Percentiles rank a stretch among this genome's conserved stretches.
Conservation (phyloP, 257 asterid species). For the Pogostemon cablin region DNA sequence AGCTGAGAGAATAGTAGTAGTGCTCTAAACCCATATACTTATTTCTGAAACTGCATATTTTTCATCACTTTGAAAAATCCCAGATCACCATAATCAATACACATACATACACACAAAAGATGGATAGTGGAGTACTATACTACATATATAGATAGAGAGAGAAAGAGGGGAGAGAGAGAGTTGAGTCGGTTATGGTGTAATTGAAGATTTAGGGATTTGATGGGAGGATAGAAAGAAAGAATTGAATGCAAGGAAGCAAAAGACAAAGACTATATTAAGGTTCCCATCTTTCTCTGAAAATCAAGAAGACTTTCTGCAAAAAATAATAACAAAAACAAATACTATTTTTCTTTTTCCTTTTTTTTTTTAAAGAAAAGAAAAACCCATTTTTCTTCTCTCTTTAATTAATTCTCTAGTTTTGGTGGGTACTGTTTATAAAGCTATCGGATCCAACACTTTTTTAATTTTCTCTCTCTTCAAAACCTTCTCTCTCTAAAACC, state of each 20-base stretch:
- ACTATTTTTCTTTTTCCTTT: neutral
- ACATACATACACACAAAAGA: conserved; percentile 7
- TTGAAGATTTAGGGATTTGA: conserved; percentile 19
- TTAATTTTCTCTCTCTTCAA: conserved; percentile 28
- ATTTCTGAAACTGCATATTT: conserved; percentile 16
- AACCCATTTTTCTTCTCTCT: neutral
- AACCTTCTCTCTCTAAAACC: conserved; percentile 33
- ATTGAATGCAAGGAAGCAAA: conserved; percentile 51
- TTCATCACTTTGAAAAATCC: conserved; percentile 23
- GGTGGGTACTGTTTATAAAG: conserved; percentile 39
- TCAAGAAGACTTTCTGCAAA: conserved; percentile 43
- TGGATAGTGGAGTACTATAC: neutral
- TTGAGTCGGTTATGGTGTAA: conserved; percentile 48
- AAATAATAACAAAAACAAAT: neutral
- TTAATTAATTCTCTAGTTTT: neutral
- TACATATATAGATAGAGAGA: conserved; percentile 4
- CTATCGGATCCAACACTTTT: conserved; percentile 27
- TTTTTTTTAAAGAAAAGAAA: neutral
- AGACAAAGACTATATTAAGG: conserved; percentile 50
- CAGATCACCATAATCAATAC: conserved; percentile 35
- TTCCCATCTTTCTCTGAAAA: conserved; percentile 49
- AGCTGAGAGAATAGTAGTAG: neutral
- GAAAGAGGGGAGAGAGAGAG: conserved; percentile 37
- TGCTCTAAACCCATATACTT: conserved; percentile 29
- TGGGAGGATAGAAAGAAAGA: conserved; percentile 42